Base-by-base conservation (phyloP, 805 yeast genomes). In the Zygosaccharomyces gambellarensis region DNA sequence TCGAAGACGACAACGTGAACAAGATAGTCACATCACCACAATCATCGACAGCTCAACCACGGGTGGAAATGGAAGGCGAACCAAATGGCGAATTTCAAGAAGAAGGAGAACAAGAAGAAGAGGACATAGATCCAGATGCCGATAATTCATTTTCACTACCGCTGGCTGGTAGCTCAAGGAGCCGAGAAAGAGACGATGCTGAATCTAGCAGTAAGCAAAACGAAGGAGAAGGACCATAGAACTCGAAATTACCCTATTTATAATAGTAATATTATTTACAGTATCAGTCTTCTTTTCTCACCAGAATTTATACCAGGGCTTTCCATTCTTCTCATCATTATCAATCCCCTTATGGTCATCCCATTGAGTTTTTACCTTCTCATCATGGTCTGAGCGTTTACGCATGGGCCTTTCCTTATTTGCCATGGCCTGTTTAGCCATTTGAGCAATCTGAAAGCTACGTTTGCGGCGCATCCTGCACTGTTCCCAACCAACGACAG, bases 401-500 rank as follows among this genome's bases (percentile, higher is more conserved):
- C 66, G 19, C 73, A 70, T 71, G n/a, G 72, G 73, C 47, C 50
- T 66, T 48, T 63, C 67, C 55, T 70, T 69, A 5, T 56, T 55
- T 12, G 69, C 68, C 22, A 70, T 70, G 1, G 70, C 72, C 50
- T 78, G 78, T 58, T 81, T 82, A 0, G 96, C 96, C 60, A 78
- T 68, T 50, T 80, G 82, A 43, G 90, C 84, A 49, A 83, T 81
- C 52, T 78, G 77, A 63, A 81, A 76, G 47, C 86, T 81, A 54
- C 80, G 78, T 60, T 83, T 75, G 64, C 95, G 75, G 42, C 80
- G 75, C 43, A 81, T 74, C 50, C 96, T 75, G 66, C 98, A 90
- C 68, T 89, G 96, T 64, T 90, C 97, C 96, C 96, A 90, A 1
- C 95, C 87, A 25, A 87, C 82, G 0, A 87, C 75, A 40, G 87